Evolutionary conservation across 1,284 basidiomycete genomes (phyloP).

Genomic region (Fomitopsis palustris): DNA sequence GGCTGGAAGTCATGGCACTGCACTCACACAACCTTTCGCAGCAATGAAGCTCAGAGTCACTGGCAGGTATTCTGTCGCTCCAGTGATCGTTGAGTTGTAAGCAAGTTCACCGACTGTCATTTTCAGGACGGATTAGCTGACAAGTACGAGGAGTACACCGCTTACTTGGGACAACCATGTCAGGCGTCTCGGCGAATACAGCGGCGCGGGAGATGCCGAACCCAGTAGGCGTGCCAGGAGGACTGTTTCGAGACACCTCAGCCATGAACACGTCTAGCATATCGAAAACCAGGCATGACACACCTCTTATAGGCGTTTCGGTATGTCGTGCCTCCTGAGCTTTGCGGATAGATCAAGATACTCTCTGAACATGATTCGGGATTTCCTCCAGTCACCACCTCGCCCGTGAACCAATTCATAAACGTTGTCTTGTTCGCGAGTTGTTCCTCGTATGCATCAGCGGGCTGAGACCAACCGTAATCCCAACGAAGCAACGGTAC

Average conservation of each 20-base stretch:
- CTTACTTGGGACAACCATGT: slow-evolving; percentile 37
- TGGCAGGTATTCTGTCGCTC: slow-evolving; percentile 35
- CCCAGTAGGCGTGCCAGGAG: slow-evolving; percentile 25
- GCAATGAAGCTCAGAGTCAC: slow-evolving; percentile 37
- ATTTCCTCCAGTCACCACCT: slow-evolving; percentile 28
- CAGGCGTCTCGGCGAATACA: slow-evolving; percentile 31
- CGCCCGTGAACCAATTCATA: slow-evolving; percentile 33
- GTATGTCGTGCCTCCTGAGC: slow-evolving; percentile 23
- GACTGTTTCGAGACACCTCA: slow-evolving; percentile 10
- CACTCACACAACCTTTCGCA: slow-evolving; percentile 33
- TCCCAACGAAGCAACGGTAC: slow-evolving; percentile 34
- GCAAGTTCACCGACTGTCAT: slow-evolving; percentile 34
- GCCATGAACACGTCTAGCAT: not conserved
- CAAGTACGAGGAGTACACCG: not conserved
- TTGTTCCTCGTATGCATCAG: slow-evolving; percentile 21
- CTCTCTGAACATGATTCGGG: slow-evolving; percentile 32
- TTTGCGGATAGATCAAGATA: slow-evolving; percentile 35
- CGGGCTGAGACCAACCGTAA: slow-evolving; percentile 26
- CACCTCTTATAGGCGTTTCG: slow-evolving; percentile 26
- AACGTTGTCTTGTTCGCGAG: slow-evolving; percentile 29
- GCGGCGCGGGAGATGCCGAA: slow-evolving; percentile 28
- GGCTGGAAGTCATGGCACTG: not conserved
- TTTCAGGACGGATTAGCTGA: not conserved
- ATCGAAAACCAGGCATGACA: slow-evolving; percentile 1
- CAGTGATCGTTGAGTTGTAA: slow-evolving; percentile 37